Base-by-base conservation (phyloP, 1,284 basidiomycete species). In the Puccinia triticina region DNA sequence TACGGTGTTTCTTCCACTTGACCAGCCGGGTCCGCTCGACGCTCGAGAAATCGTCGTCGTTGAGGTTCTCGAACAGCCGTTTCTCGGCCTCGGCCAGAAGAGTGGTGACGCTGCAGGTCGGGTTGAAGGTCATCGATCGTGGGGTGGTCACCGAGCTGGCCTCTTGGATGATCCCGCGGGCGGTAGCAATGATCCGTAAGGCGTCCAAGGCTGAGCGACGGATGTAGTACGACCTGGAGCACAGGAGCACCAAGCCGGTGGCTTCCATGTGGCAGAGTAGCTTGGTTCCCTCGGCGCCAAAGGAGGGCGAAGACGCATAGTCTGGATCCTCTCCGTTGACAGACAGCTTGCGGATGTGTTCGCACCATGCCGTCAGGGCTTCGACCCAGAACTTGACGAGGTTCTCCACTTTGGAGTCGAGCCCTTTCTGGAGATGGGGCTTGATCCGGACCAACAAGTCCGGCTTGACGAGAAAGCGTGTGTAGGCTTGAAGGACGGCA, bases 311-410 rank as follows among this genome's bases (percentile, higher is more conserved):
- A 26, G 73, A 75, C 23, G 59, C 46, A 23, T 43, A n/a, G 21
- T 76, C 57, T 21, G 71, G 59, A 64, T 81, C 71, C 21, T 48
- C 55, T 57, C 40, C 40, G 55, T 55, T 53, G 29, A 55, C 34
- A 32, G 80, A 59, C 32, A 61, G 43, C 43, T 82, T 82, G 34
- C 80, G 43, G 59, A 82, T 61, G 34, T 76, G 73, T 43, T 82
- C 80, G 40, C 80, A 82, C 80, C 80, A 82, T 32, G 34, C 61
- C 16, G 80, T 67, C 73, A 82, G 61, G 2, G 72, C 64, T 57
- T 82, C 80, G 0, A 82, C 80, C 80, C 80, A 82, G 29, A 82
- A 76, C 57, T 82, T 82, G n/a, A 82, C 53, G 7, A 82, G 32
- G 21, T 53, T 67, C 69, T 82, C 80, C 2, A 82, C 46, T 50